Conservation (phyloP, 495 filamentous ascomycete genomes). For the Trichoderma reesei region DNA sequence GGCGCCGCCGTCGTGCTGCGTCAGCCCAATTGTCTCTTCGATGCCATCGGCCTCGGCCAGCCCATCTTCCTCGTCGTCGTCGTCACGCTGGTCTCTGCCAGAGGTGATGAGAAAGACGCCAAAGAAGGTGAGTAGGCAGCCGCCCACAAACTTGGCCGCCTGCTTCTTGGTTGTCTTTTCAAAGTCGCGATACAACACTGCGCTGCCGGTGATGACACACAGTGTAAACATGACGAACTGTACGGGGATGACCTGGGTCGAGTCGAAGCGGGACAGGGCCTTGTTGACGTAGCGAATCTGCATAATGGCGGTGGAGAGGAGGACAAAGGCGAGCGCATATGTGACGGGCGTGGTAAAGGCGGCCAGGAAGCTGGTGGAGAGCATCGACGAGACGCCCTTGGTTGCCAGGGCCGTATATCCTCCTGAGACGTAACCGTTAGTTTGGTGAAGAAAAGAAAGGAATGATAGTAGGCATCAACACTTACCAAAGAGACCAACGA, state of each 20-base stretch:
- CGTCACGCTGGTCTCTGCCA: constrained; percentile 34
- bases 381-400: constrained; percentile 89
- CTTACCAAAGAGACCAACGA: constrained; percentile 86
- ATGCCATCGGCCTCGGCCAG: constrained; percentile 43
- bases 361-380: constrained; percentile 79
- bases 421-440: constrained; percentile 42
- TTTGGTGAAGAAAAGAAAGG: not conserved
- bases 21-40: constrained; percentile 40
- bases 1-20: constrained; percentile 5
- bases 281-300: constrained; percentile 96
- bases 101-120: constrained; percentile 92
- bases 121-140: constrained; percentile 82
- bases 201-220: constrained; percentile 88
- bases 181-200: constrained; percentile 88
- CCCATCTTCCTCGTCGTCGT: constrained; percentile 41
- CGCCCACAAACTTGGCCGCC: constrained; percentile 75
- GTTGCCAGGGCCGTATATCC: constrained; percentile 93
- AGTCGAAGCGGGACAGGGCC: constrained; percentile 87
- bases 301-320: constrained; percentile 78
- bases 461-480: not conserved
- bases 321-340: constrained; percentile 67
- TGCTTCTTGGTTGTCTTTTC: constrained; percentile 60
- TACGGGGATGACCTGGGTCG: constrained; percentile 91
- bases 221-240: constrained; percentile 96
- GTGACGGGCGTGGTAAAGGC: constrained; percentile 85